Evolutionary conservation across 352 stramenopile genomes (phyloP).

Genomic region (Elongisporangium senticosum): DNA sequence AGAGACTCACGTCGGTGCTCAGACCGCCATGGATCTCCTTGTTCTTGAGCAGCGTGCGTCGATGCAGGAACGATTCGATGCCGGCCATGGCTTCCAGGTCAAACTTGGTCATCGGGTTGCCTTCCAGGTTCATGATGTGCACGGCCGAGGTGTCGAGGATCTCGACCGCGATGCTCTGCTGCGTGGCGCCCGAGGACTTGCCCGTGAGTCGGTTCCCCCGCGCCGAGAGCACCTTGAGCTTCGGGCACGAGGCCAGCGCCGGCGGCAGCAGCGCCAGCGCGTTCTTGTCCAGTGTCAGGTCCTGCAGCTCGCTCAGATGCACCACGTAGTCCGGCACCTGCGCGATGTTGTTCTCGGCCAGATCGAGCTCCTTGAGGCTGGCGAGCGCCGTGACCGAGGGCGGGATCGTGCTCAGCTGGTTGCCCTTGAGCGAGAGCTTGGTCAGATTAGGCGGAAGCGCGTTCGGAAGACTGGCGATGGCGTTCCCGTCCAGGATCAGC

Average conservation of each 20-base stretch:
- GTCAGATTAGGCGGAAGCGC: conserved; percentile 61
- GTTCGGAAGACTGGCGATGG: conserved; percentile 45
- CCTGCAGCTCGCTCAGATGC: conserved; percentile 46
- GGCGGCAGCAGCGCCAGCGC: conserved; percentile 32
- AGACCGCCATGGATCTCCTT: conserved; percentile 83
- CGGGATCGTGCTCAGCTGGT: conserved; percentile 42
- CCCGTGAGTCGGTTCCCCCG: conserved; percentile 45
- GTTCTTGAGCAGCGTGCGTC: conserved; percentile 80
- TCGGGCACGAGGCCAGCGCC: conserved; percentile 43
- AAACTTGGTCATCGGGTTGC: conserved; percentile 74
- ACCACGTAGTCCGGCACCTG: conserved; percentile 38
- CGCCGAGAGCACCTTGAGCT: conserved; percentile 72
- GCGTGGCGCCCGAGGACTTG: conserved; percentile 4
- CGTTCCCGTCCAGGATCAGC: conserved; percentile 72
- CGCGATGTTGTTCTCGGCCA: conserved; percentile 52
- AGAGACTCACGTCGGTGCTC: conserved; percentile 75
- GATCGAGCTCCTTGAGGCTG: conserved; percentile 62
- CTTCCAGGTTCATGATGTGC: conserved; percentile 80
- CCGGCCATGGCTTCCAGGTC: conserved; percentile 76
- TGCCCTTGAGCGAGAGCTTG: conserved; percentile 72
- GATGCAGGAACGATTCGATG: conserved; percentile 63
- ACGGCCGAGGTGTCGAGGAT: conserved; percentile 54
- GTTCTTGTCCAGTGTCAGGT: conserved; percentile 69
- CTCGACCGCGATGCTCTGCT: conserved; percentile 48
- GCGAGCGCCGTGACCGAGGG: conserved; percentile 34